Conservation (phyloP, 441 rosid genomes). For the Corymbia calophylla region DNA sequence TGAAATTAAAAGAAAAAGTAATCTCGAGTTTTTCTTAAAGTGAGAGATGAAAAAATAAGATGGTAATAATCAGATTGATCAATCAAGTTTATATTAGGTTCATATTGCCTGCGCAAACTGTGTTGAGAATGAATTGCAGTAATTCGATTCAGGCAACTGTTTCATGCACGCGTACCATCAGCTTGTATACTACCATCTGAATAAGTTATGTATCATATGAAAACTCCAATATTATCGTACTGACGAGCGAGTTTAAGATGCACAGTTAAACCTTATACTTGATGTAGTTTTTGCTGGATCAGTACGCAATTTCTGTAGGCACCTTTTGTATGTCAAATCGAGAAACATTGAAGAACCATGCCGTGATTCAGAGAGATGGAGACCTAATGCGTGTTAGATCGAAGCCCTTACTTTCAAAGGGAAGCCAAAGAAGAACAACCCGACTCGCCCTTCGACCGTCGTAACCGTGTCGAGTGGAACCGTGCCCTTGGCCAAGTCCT, state of each 20-base stretch:
- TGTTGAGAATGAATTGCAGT: background rate
- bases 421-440: background rate
- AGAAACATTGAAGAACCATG: background rate
- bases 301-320: background rate
- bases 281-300: background rate
- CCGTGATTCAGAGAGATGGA: background rate
- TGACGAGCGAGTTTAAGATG: background rate
- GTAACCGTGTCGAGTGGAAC: conserved; percentile 5
- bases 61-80: background rate
- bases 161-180: background rate
- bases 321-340: background rate
- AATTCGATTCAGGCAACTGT: background rate
- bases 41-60: background rate
- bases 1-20: background rate
- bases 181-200: background rate
- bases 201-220: background rate
- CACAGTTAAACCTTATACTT: background rate
- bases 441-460: background rate
- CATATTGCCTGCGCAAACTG: background rate
- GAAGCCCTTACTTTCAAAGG: background rate
- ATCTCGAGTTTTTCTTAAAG: background rate
- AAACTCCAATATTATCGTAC: background rate
- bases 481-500: conserved; percentile 8
- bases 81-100: background rate
- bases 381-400: background rate